Evolutionary conservation across 2,329 filamentous ascomycete genomes (phyloP).

Genomic region (Aureobasidium musti): DNA sequence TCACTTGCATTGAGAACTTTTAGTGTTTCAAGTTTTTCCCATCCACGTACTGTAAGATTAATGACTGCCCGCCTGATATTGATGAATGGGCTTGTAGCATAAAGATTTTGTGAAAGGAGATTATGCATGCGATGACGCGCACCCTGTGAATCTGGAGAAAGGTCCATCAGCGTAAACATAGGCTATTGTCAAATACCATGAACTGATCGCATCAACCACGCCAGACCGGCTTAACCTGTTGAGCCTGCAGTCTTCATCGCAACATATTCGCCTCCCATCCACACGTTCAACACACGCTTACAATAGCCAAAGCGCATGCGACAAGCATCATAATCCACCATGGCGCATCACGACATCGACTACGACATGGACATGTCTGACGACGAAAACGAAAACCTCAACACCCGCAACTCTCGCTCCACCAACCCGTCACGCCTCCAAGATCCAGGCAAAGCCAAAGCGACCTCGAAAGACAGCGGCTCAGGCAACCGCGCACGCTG

Average conservation of each 20-base stretch:
- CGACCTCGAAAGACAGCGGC: background rate
- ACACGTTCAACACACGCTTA: background rate
- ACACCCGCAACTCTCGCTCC: background rate
- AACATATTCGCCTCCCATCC: background rate
- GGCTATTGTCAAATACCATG: background rate
- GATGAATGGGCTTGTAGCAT: no score
- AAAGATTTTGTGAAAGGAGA: no score
- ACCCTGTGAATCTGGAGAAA: conserved; percentile 3
- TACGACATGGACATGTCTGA: conserved; percentile 32
- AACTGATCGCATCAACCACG: background rate
- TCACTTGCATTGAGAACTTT: background rate
- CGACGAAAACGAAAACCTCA: conserved; percentile 26
- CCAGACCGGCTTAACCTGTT: background rate
- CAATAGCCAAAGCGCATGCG: background rate
- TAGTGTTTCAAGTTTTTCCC: no score
- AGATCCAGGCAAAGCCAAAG: conserved; percentile 20
- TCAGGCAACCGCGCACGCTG: conserved; percentile 32
- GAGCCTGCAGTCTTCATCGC: background rate
- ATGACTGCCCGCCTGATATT: no score
- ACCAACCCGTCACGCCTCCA: background rate
- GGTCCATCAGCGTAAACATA: conserved; percentile 1
- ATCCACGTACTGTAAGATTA: no score
- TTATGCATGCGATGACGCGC: conserved; percentile 11
- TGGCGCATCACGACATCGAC: conserved; percentile 30
- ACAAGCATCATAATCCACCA: background rate